Percentiles rank a stretch among this genome's conserved stretches.
These are phyloP conservation scores for Taxillus chinensis DNA, from an alignment of 164 flowering plant genomes.

Conservation along the genomic window DNA sequence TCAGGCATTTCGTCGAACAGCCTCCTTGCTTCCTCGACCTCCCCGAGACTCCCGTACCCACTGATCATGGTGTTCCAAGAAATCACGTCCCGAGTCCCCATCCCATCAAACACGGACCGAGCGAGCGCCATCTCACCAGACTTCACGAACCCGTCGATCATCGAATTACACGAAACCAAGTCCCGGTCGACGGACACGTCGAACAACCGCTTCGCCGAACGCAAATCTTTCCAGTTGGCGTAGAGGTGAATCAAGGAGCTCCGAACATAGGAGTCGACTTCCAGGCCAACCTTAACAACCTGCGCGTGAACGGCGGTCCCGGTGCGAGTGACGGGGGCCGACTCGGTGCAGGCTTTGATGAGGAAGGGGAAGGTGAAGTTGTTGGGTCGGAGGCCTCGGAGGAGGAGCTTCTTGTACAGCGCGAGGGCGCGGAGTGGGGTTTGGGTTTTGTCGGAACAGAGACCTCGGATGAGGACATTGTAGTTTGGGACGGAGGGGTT, in stretches of 20 bases:
- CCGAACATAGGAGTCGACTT: conserved; percentile 20
- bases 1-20: conserved; percentile 27
- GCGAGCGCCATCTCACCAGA: conserved; percentile 17
- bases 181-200: conserved; percentile 12
- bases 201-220: conserved; percentile 20
- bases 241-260: conserved; percentile 30
- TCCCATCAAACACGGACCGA: conserved; percentile 11
- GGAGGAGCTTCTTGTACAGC: conserved; percentile 17
- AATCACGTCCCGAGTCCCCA: conserved; percentile 21
- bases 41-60: conserved; percentile 23
- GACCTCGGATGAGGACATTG: conserved; percentile 25
- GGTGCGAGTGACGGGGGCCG: neutral
- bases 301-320: conserved; percentile 23
- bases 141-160: conserved; percentile 30
- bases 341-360: conserved; percentile 21
- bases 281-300: conserved; percentile 17
- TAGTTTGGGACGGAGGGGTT: conserved; percentile 15
- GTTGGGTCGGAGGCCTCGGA: conserved; percentile 12
- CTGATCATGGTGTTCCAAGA: conserved; percentile 31
- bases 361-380: conserved; percentile 27
- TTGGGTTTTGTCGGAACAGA: conserved; percentile 9
- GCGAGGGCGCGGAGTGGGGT: conserved; percentile 14
- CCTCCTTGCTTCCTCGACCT: conserved; percentile 14
- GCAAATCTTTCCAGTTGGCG: conserved; percentile 15
- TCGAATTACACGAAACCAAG: conserved; percentile 25